Percentiles rank a stretch among this genome's conserved stretches.
Conservation (phyloP, 345 rosid species). For the Hibiscus syriacus region DNA sequence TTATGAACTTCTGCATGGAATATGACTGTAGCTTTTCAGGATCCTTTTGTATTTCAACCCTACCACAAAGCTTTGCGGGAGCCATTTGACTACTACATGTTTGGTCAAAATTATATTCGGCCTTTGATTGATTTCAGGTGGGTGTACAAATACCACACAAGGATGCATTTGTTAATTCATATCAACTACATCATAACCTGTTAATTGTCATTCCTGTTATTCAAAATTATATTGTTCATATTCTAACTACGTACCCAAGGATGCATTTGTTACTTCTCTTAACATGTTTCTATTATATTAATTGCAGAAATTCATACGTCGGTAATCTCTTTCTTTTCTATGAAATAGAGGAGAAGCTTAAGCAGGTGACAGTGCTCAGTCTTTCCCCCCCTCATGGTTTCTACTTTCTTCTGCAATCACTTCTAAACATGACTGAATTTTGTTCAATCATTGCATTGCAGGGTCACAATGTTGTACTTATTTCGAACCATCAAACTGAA, state of each 20-base stretch:
- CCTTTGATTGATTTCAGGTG: conserved; percentile 82
- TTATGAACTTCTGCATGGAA: conserved; percentile 16
- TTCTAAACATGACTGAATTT: background rate
- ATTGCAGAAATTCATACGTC: conserved; percentile 74
- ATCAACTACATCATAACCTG: background rate
- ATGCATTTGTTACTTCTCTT: background rate
- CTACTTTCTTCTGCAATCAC: background rate
- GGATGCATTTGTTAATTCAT: too few relatives aligned
- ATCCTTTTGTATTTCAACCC: conserved; percentile 67
- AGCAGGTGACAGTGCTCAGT: conserved; percentile 35
- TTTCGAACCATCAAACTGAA: conserved; percentile 96
- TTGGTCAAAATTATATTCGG: conserved; percentile 88
- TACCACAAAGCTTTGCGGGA: conserved; percentile 82
- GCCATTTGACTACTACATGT: conserved; percentile 89
- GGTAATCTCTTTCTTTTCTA: conserved; percentile 59
- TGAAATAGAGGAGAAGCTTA: conserved; percentile 69
- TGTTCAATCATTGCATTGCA: conserved; percentile 32
- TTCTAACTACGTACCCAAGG: background rate
- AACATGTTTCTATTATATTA: background rate
- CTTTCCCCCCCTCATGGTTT: conserved; percentile 8
- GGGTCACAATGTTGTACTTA: conserved; percentile 83
- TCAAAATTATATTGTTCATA: background rate
- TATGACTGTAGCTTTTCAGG: conserved; percentile 40
- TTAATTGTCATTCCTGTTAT: background rate
- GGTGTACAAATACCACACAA: conserved; percentile 20